phyloP scores from a whole-genome alignment of 306 rosid species.

The Styphnolobium japonicum region DNA sequence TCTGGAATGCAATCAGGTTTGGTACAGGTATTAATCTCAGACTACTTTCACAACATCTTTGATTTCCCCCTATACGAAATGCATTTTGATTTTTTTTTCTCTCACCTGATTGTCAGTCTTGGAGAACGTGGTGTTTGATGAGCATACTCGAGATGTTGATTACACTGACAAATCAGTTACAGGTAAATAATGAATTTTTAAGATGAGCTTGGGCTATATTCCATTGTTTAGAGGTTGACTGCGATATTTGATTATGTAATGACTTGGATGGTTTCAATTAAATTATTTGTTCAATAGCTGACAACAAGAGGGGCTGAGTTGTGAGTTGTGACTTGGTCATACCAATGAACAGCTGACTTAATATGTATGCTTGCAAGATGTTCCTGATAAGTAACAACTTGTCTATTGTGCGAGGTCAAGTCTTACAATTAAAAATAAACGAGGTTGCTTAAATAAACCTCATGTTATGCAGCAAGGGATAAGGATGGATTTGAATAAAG shows the following conservation, averaged over 20 bases:
- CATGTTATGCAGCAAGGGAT: neutral
- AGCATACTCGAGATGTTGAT: constrained; percentile 76
- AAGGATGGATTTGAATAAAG: constrained; percentile 10
- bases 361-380: neutral
- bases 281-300: neutral
- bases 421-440: neutral
- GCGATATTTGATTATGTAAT: neutral
- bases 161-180: constrained; percentile 83
- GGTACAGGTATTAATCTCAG: constrained; percentile 62
- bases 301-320: constrained; percentile 6
- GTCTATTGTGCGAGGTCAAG: neutral
- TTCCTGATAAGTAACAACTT: constrained; percentile 4
- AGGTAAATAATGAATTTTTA: constrained; percentile 37
- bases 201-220: neutral
- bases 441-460: neutral
- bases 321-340: constrained; percentile 17
- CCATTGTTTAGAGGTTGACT: constrained; percentile 6
- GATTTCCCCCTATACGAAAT: neutral
- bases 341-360: constrained; percentile 10
- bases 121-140: constrained; percentile 90
- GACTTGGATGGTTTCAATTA: constrained; percentile 23
- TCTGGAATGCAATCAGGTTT: constrained; percentile 87
- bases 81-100: neutral
- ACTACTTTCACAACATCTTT: neutral
- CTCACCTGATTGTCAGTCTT: constrained; percentile 45